A percentile compares a stretch with the other conserved stretches of the same genome.
Evolutionary conservation across 2,329 filamentous ascomycete species (phyloP).

Genomic region (Nemania diffusa): DNA sequence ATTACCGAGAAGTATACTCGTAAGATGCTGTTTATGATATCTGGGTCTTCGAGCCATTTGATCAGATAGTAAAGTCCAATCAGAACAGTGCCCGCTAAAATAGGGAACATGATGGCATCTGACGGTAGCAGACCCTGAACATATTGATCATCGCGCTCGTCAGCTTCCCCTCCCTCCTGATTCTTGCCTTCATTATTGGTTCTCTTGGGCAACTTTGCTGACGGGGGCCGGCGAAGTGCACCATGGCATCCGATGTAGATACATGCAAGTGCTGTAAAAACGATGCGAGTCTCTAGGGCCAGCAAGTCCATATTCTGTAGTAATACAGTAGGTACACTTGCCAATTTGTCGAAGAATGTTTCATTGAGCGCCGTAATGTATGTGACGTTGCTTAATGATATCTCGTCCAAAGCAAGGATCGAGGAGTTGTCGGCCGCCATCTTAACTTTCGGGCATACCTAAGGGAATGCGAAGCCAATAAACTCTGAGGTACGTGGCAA

Average conservation of each 20-base stretch:
- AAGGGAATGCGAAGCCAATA: background rate
- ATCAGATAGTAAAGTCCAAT: slow-evolving; percentile 86
- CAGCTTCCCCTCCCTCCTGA: slow-evolving; percentile 59
- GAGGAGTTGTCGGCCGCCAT: slow-evolving; percentile 45
- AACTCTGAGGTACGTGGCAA: background rate
- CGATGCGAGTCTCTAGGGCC: slow-evolving; percentile 59
- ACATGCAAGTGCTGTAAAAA: slow-evolving; percentile 77
- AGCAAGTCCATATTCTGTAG: slow-evolving; percentile 54
- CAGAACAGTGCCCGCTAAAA: slow-evolving; percentile 78
- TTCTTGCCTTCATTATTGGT: slow-evolving; percentile 58
- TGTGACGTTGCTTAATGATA: slow-evolving; percentile 41
- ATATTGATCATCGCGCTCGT: slow-evolving; percentile 65
- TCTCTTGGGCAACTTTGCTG: slow-evolving; percentile 73
- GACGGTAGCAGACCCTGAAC: slow-evolving; percentile 73
- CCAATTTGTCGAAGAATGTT: slow-evolving; percentile 46
- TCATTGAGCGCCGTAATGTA: slow-evolving; percentile 35
- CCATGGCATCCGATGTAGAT: slow-evolving; percentile 88
- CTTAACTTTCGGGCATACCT: slow-evolving; percentile 16
- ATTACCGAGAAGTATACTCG: slow-evolving; percentile 85
- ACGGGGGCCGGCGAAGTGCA: slow-evolving; percentile 84
- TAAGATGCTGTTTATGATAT: slow-evolving; percentile 83
- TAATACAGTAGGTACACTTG: slow-evolving; percentile 46
- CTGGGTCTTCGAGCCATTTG: slow-evolving; percentile 85
- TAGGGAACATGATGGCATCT: slow-evolving; percentile 86
- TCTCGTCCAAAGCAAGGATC: slow-evolving; percentile 37